phyloP scores from a whole-genome alignment of 208 protist species.

The Leishmania aethiopica region DNA sequence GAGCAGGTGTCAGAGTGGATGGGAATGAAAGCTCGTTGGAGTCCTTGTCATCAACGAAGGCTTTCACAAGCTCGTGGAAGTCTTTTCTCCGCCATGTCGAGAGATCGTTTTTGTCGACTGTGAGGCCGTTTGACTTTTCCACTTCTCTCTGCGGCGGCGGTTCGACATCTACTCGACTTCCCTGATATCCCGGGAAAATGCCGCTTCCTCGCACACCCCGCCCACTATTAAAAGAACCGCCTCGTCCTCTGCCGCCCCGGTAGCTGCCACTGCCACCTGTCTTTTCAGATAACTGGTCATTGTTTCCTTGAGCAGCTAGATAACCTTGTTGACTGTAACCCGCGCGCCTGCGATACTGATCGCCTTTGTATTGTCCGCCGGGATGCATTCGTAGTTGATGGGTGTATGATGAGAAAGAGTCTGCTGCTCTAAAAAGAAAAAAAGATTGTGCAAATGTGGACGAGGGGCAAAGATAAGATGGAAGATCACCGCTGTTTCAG shows the following conservation, averaged over 20 bases:
- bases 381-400: slow-evolving; percentile 34
- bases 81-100: slow-evolving; percentile 76
- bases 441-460: background rate
- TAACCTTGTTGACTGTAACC: background rate
- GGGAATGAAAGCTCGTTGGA: slow-evolving; percentile 71
- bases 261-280: background rate
- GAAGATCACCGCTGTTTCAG: background rate
- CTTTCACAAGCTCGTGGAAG: slow-evolving; percentile 70
- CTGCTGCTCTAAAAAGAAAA: background rate
- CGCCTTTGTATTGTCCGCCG: slow-evolving; percentile 32
- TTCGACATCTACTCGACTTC: background rate
- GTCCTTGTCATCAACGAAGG: slow-evolving; percentile 71
- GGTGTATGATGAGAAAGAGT: background rate
- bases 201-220: background rate
- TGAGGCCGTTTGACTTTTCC: background rate
- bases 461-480: too few species aligned
- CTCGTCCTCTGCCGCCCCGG: slow-evolving; percentile 1
- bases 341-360: background rate
- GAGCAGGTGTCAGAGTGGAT: slow-evolving; percentile 50
- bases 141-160: background rate
- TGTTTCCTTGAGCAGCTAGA: background rate
- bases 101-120: slow-evolving; percentile 45
- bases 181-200: background rate
- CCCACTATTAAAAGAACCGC: background rate
- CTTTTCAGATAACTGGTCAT: background rate